These are phyloP conservation scores for Zhuliangozyma parablackwelliae DNA, from an alignment of 1,139 yeast species.

Conservation along the genomic window DNA sequence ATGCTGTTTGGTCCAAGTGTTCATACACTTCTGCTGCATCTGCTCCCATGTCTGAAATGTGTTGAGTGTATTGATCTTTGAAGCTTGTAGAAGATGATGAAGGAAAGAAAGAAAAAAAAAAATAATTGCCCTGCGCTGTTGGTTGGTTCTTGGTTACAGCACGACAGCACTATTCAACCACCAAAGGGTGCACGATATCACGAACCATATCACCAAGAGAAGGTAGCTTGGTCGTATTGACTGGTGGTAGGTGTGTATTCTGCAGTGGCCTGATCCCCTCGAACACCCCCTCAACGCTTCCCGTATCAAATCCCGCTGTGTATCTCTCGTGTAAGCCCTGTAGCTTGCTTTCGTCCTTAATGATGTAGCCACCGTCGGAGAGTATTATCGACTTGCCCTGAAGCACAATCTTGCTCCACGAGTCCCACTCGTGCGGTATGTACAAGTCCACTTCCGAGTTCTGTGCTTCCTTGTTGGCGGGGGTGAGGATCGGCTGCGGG, in stretches of 20 bases:
- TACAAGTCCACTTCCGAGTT: conserved; percentile 17
- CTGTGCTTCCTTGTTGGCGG: neutral
- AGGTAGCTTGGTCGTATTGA: neutral
- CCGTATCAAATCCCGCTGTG: conserved; percentile 4
- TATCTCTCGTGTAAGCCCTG: conserved; percentile 5
- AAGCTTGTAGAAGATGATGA: no score
- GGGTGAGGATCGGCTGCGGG: neutral
- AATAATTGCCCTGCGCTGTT: no score
- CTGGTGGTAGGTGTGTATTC: no score
- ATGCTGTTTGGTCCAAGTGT: conserved; percentile 21
- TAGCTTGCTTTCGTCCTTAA: conserved; percentile 10
- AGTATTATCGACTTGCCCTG: conserved; percentile 28
- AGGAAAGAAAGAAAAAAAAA: no score
- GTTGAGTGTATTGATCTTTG: no score
- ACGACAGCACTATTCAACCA: conserved; percentile 2
- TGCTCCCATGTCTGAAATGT: no score
- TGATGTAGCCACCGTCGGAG: conserved; percentile 14
- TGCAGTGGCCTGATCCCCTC: no score
- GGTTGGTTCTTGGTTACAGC: no score
- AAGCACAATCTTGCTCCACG: conserved; percentile 46
- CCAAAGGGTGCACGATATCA: conserved; percentile 7
- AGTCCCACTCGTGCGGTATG: conserved; percentile 51
- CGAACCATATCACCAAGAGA: conserved; percentile 4
- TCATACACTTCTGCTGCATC: conserved; percentile 8
- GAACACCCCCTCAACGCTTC: neutral